Evolutionary conservation across 805 yeast genomes (phyloP).

Genomic region (Crinitomyces ghanaensis): DNA sequence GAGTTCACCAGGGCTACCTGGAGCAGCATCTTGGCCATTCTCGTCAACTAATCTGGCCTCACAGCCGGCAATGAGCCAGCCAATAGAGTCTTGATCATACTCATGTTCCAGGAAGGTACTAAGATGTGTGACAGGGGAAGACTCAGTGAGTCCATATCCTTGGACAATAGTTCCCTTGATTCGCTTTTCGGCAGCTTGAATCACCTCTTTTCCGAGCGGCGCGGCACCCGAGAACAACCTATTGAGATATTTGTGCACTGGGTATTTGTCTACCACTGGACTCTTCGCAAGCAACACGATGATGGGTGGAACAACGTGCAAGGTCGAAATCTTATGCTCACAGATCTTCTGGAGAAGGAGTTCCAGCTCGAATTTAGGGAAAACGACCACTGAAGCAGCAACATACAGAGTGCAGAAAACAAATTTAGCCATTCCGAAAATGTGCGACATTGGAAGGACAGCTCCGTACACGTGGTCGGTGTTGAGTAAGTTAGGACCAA

Average conservation of each 20-base stretch:
- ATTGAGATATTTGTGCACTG: slow-evolving; percentile 30
- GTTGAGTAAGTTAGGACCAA: neutral
- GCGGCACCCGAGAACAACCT: slow-evolving; percentile 37
- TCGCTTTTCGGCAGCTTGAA: slow-evolving; percentile 9
- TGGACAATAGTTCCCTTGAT: slow-evolving; percentile 16
- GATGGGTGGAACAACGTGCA: slow-evolving; percentile 34
- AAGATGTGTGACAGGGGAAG: slow-evolving; percentile 43
- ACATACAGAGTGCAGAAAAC: slow-evolving; percentile 47
- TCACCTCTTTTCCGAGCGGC: slow-evolving; percentile 26
- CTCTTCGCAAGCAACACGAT: slow-evolving; percentile 35
- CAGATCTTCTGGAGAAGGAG: slow-evolving; percentile 19
- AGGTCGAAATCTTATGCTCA: slow-evolving; percentile 27
- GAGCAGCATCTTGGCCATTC: slow-evolving; percentile 38
- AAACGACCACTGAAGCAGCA: slow-evolving; percentile 18
- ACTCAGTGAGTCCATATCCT: slow-evolving; percentile 33
- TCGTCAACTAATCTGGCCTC: slow-evolving; percentile 38
- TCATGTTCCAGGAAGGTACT: slow-evolving; percentile 28
- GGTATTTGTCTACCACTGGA: slow-evolving; percentile 32
- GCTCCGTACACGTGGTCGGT: slow-evolving; percentile 3
- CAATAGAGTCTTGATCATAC: slow-evolving; percentile 39
- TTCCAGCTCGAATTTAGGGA: slow-evolving; percentile 26
- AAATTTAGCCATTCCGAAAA: slow-evolving; percentile 67
- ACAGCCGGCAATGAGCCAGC: slow-evolving; percentile 31
- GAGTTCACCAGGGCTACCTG: slow-evolving; percentile 41
- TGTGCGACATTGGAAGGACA: slow-evolving; percentile 16